Conservation (phyloP, 2,329 filamentous ascomycete species). For the Byssoonygena ceratinophila region DNA sequence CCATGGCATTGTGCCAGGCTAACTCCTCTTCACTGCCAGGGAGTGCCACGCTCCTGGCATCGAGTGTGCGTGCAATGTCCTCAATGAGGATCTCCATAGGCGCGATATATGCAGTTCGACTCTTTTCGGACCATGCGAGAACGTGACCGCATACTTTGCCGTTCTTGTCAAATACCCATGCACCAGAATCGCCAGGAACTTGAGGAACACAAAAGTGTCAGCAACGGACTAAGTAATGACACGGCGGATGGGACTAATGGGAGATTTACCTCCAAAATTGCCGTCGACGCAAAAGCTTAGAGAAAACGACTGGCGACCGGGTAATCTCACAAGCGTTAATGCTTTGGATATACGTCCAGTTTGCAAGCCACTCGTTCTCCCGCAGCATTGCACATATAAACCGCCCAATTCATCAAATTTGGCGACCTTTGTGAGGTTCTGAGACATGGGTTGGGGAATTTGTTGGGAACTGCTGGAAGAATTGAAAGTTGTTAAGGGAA, state of each 20-base stretch:
- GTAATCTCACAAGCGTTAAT: constrained; percentile 76
- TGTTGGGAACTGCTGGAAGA: not conserved
- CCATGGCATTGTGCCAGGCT: constrained; percentile 11
- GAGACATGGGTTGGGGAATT: not conserved
- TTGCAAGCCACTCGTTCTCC: constrained; percentile 74
- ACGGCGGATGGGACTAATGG: not conserved
- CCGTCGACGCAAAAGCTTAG: constrained; percentile 56
- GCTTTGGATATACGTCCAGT: constrained; percentile 65
- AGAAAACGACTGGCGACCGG: constrained; percentile 69
- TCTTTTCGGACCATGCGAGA: constrained; percentile 72
- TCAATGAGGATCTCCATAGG: constrained; percentile 85
- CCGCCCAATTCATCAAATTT: constrained; percentile 53
- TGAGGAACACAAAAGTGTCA: constrained; percentile 12
- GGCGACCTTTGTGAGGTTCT: constrained; percentile 48
- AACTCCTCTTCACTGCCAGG: constrained; percentile 41
- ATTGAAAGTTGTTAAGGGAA: not conserved
- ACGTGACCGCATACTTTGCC: constrained; percentile 82
- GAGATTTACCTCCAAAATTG: constrained; percentile 43
- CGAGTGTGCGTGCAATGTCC: constrained; percentile 71
- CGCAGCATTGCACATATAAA: constrained; percentile 74
- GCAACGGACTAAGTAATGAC: not conserved
- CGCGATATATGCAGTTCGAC: constrained; percentile 78
- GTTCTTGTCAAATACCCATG: constrained; percentile 81
- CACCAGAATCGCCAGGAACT: constrained; percentile 81
- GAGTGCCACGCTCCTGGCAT: constrained; percentile 58